Conservation (phyloP, 345 rosid genomes). For the Lepidium didymum region DNA sequence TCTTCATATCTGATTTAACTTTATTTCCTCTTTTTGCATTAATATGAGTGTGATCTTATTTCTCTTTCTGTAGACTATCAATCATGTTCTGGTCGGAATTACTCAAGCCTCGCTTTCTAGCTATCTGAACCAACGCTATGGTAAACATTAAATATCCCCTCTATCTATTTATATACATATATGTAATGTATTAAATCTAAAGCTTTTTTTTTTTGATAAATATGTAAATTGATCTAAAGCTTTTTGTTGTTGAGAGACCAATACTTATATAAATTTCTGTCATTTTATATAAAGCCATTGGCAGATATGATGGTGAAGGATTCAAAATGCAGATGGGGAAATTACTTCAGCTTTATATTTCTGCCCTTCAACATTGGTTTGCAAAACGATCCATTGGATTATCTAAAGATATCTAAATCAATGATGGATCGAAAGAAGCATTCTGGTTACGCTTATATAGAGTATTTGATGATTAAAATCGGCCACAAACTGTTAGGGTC, state of each 20-base stretch:
- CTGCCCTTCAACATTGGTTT: slow-evolving; percentile 39
- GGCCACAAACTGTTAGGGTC: slow-evolving; percentile 27
- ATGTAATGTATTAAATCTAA: not conserved
- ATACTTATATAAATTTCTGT: too few relatives aligned
- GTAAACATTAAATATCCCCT: not conserved
- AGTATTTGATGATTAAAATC: slow-evolving; percentile 1
- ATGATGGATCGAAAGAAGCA: slow-evolving; percentile 44
- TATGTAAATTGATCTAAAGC: not conserved
- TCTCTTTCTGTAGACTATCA: slow-evolving; percentile 61
- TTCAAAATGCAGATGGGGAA: slow-evolving; percentile 48
- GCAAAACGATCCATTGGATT: slow-evolving; percentile 40
- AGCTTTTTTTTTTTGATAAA: not conserved
- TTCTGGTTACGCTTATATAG: slow-evolving; percentile 38
- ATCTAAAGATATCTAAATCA: slow-evolving; percentile 38
- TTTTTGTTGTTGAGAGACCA: not conserved
- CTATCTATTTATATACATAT: too few relatives aligned
- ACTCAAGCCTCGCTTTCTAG: slow-evolving; percentile 52
- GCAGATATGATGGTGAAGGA: slow-evolving; percentile 34
- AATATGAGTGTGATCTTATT: too few relatives aligned
- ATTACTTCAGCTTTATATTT: slow-evolving; percentile 39
- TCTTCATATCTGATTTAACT: not conserved
- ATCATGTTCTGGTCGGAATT: slow-evolving; percentile 51
- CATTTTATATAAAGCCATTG: slow-evolving; percentile 31
- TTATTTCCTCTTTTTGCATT: not conserved
- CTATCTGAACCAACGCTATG: slow-evolving; percentile 24